Percentiles rank a stretch among this genome's conserved stretches.
Evolutionary conservation across 2,329 filamentous ascomycete species (phyloP).

Genomic region (Sclerotinia subarctica): DNA sequence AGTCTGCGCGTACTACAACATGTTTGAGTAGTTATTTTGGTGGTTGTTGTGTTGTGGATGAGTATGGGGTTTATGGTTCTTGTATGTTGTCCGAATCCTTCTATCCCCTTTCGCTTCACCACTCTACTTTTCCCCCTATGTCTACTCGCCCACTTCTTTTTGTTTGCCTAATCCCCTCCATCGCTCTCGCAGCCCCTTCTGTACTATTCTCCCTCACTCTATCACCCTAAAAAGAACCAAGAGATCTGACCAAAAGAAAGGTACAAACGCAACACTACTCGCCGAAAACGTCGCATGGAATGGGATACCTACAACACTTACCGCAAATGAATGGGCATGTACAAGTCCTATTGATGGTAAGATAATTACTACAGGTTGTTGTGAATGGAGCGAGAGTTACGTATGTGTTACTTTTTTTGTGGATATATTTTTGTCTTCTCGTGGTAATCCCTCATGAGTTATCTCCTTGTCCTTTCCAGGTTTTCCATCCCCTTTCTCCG

Average conservation of each 20-base stretch:
- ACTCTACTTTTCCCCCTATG: too few relatives aligned
- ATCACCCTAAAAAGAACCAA: not conserved
- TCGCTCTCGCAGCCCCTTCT: too few relatives aligned
- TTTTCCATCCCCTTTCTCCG: too few relatives aligned
- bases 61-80: not conserved
- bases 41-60: slow-evolving; percentile 10
- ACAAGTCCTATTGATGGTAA: not conserved
- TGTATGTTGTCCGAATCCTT: not conserved
- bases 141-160: not conserved
- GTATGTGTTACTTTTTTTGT: not conserved
- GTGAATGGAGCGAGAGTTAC: not conserved
- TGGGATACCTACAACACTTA: not conserved
- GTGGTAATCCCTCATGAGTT: too few relatives aligned
- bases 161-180: too few relatives aligned
- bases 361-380: not conserved
- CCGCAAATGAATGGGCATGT: slow-evolving; percentile 17
- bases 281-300: not conserved
- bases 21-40: slow-evolving; percentile 21
- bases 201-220: too few relatives aligned
- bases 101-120: not conserved
- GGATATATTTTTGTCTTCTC: too few relatives aligned
- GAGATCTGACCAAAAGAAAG: not conserved
- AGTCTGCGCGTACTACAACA: slow-evolving; percentile 13
- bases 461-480: too few relatives aligned
- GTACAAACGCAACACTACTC: slow-evolving; percentile 13